Conservation (phyloP, 2,329 filamentous ascomycete genomes). For the Diplodia intermedia region DNA sequence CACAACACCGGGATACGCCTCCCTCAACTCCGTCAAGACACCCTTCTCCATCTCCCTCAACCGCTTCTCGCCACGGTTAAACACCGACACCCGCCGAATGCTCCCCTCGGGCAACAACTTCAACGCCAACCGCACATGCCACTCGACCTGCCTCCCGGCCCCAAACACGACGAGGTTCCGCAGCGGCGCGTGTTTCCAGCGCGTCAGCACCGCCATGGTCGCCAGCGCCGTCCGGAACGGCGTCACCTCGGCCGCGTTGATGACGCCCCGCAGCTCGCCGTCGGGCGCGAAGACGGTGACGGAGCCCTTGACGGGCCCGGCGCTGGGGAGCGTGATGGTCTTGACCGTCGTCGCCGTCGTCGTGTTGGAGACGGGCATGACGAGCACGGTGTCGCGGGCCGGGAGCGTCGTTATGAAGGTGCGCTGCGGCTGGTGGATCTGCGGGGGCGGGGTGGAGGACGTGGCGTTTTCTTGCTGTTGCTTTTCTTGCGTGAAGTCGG, state of each 20-base stretch:
- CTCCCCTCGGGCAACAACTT: constrained; percentile 41
- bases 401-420: constrained; percentile 79
- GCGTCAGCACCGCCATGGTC: constrained; percentile 64
- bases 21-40: constrained; percentile 14
- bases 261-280: constrained; percentile 69
- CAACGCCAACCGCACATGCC: constrained; percentile 57
- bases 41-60: neutral
- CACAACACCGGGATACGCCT: neutral
- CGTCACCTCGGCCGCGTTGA: constrained; percentile 77
- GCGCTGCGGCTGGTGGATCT: constrained; percentile 44
- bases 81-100: constrained; percentile 30
- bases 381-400: constrained; percentile 56
- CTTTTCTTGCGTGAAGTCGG: constrained; percentile 37
- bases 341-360: constrained; percentile 68
- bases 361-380: constrained; percentile 74
- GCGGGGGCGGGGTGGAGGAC: constrained; percentile 42
- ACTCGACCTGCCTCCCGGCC: constrained; percentile 58
- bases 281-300: constrained; percentile 62
- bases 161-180: constrained; percentile 57
- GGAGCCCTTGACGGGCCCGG: constrained; percentile 63
- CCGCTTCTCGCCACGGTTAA: constrained; percentile 23
- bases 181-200: constrained; percentile 31
- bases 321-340: constrained; percentile 33
- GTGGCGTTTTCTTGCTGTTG: constrained; percentile 54
- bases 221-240: constrained; percentile 81